Base-by-base conservation (phyloP, 768 basidiomycete genomes). In the Chalciporus pseudorubinellus region DNA sequence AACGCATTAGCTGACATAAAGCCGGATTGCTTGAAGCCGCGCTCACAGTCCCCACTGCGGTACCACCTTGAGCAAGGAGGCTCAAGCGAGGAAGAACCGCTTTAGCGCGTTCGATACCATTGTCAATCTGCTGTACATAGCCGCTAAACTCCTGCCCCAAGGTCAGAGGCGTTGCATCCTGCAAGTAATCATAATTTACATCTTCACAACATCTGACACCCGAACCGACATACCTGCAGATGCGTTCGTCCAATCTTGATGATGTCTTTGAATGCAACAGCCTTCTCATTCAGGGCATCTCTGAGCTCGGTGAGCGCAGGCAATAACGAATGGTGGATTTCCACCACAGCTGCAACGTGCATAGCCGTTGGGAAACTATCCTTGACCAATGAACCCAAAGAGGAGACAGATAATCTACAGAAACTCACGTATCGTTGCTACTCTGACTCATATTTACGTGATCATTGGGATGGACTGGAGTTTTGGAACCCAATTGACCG, bases 381-480 rank as follows among this genome's bases (percentile, higher is more conserved):
- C 43, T 38, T 19, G 36, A 38, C 3, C 38, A 21, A 39, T 51
- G 41, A 55, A 46, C 5, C 4, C 21, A 13, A 16, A 2, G 22
- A 38, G 20, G 38, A 40, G 29, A 14, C 14, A 19, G 34, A 16
- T 6, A 4, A 49, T 10, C 3, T 10, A 28, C 20, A 18, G 24
- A 16, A 8, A 76, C 88, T 63, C 69, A 93, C 92, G 95, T 94
- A 72, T 99, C 97, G 65, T 99, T 99, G 65, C 92, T 95, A 58
- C 92, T 95, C 72, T 98, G 95, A 70, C 92, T 93, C 89, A 89
- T 95, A 77, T 99, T 99, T 62, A 98, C 95, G 72, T 99, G 97
- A 67, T 99, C 97, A 70, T 99, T 99, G 33, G 97, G 97, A 69
- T 99, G 97, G 2, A 99, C 95, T 9, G 97, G 97, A 62, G 79